phyloP scores from a whole-genome alignment of 768 basidiomycete species.

The Lactarius vividus region DNA sequence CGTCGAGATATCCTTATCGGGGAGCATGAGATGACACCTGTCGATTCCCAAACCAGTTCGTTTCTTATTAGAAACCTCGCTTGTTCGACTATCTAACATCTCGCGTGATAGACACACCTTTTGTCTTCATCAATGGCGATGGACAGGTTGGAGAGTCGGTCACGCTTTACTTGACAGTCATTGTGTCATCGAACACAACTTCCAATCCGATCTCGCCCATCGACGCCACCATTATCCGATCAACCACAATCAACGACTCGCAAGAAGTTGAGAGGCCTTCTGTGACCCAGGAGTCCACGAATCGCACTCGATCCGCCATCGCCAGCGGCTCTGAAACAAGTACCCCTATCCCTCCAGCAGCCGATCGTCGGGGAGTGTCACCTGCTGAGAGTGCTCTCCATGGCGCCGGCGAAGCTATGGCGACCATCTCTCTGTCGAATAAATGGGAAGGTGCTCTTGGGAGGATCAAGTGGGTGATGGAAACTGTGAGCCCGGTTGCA shows the following conservation, averaged over 20 bases:
- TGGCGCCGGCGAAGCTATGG: neutral
- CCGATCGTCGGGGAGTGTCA: too few species aligned
- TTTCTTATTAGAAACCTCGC: neutral
- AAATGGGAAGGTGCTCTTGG: neutral
- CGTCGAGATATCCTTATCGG: neutral
- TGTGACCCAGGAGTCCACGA: neutral
- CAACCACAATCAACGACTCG: too few species aligned
- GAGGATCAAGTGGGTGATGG: neutral
- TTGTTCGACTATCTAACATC: neutral
- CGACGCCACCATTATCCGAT: too few species aligned
- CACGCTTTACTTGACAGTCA: neutral
- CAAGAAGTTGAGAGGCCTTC: neutral
- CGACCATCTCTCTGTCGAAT: neutral
- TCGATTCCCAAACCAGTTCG: neutral
- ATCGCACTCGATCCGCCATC: neutral
- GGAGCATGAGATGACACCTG: neutral
- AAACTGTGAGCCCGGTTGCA: neutral
- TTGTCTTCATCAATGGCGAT: neutral
- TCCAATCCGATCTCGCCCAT: neutral
- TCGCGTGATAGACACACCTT: neutral
- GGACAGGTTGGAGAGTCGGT: neutral
- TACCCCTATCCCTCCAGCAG: too few species aligned
- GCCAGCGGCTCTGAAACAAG: neutral
- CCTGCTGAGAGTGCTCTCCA: neutral
- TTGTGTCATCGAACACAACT: neutral